Evolutionary conservation across 768 basidiomycete genomes (phyloP).

Genomic region (Suillus subalutaceus): DNA sequence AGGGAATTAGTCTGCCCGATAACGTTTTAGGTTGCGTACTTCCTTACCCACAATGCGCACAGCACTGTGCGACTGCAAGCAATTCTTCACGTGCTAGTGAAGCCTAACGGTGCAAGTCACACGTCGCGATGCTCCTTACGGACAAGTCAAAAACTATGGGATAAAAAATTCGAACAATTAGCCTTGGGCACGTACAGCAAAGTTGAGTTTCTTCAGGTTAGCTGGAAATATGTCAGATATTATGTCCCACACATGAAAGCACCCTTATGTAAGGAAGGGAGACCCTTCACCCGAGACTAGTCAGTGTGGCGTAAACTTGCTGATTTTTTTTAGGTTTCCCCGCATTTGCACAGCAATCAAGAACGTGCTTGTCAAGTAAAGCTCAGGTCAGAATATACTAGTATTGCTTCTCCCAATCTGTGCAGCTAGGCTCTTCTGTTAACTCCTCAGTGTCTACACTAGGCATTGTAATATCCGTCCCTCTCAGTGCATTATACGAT

Average conservation of each 20-base stretch:
- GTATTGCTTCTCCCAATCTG: not conserved
- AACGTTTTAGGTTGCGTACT: conserved; percentile 5
- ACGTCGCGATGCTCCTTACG: not conserved
- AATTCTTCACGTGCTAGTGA: not conserved
- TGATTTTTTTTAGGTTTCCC: conserved; percentile 15
- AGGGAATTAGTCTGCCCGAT: conserved; percentile 2
- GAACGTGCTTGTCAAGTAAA: conserved; percentile 4
- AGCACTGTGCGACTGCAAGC: not conserved
- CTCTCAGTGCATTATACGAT: not conserved
- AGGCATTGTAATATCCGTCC: conserved; percentile 1
- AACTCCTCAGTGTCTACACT: not conserved
- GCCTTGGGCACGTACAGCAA: not conserved
- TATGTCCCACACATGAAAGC: not conserved
- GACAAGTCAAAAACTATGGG: not conserved
- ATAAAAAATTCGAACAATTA: not conserved
- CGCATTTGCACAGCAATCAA: conserved; percentile 21
- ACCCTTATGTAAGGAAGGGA: conserved; percentile 2
- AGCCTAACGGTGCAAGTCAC: not conserved
- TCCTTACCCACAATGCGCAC: not conserved
- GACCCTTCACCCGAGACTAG: not conserved
- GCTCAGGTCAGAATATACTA: not conserved
- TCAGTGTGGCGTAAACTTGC: not conserved
- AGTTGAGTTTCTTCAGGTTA: not conserved
- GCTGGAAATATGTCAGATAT: not conserved
- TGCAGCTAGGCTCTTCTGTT: not conserved